A percentile compares a stretch with the other conserved stretches of the same genome.
phyloP scores from a whole-genome alignment of 805 yeast genomes.

The Saccharomycopsis capsularis region DNA sequence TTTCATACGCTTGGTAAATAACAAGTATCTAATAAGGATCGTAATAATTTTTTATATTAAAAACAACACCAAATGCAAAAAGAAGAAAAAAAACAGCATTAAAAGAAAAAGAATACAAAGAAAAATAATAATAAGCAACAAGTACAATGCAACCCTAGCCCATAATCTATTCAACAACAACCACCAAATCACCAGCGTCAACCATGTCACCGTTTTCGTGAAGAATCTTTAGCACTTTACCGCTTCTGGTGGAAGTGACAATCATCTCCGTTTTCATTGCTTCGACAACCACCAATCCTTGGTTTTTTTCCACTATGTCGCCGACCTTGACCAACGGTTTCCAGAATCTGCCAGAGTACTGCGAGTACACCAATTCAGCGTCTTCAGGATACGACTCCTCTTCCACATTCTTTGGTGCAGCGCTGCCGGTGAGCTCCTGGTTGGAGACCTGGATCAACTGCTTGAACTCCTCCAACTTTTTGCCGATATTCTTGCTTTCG shows the following conservation, averaged over 20 bases:
- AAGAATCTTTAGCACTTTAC: slow-evolving; percentile 64
- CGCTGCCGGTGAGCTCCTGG: slow-evolving; percentile 52
- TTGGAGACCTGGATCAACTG: slow-evolving; percentile 74
- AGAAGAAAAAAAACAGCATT: too few species aligned
- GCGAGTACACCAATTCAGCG: slow-evolving; percentile 84
- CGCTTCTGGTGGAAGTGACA: slow-evolving; percentile 62
- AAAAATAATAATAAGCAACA: neutral
- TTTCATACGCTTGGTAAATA: too few species aligned
- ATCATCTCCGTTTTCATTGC: slow-evolving; percentile 99
- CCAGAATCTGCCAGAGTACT: slow-evolving; percentile 97
- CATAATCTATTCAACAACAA: slow-evolving; percentile 43
- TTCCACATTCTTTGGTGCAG: slow-evolving; percentile 37
- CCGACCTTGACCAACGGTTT: slow-evolving; percentile 79
- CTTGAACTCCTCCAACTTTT: slow-evolving; percentile 79
- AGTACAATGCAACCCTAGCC: neutral
- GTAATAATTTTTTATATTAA: too few species aligned
- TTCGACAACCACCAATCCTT: slow-evolving; percentile 82
- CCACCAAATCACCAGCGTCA: slow-evolving; percentile 93
- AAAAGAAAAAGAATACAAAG: neutral
- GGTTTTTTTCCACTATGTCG: slow-evolving; percentile 63
- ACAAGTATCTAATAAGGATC: too few species aligned
- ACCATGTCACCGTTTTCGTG: slow-evolving; percentile 93
- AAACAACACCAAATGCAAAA: too few species aligned
- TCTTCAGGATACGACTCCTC: slow-evolving; percentile 63
- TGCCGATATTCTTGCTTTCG: slow-evolving; percentile 59